Evolutionary conservation across 192 early-diverging fungal genomes (phyloP), one percentile per base, ranked within the genome.

Genomic region (Diversispora epigaea): DNA sequence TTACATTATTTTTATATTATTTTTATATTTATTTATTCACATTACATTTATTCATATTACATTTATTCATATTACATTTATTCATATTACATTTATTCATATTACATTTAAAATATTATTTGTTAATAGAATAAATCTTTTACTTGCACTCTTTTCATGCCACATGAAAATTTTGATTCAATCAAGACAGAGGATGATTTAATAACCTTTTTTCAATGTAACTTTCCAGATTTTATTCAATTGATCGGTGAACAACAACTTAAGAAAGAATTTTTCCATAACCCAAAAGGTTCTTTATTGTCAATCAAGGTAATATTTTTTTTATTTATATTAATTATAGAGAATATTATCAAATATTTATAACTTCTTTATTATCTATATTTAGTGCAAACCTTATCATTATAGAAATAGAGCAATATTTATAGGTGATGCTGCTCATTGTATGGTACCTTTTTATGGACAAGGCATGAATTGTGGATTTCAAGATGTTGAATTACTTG

Each of bases 381-480:
- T 47, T 41, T 9, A 52, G 25, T 21, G 93, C 69, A 84, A 86
- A 68, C 97, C 97, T 3, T 94, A 96, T 77, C 88, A 96, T 71
- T 94, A 92, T 84, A 87, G 90, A 63, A 84, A 91, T 63, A 84
- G 83, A 5, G 89, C 84, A 0, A 81, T 97, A 11, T 92, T 96
- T 56, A 80, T 99, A 57, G 97, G 97, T 50, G 97, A 99, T 77
- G 94, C 97, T 11, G 97, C 97, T 0, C 97, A 99, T 75, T 91
- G 93, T 56, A 99, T 99, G 97, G 97, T 99, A 0, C 97, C 97
- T 5, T 99, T 99, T 76, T 99, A 95, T 64, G 96, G 96, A 17
- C 93, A 94, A 77, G 97, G 97, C 10, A 97, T 99, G 97, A 99
- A 99, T 82, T 97, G 95, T 82, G 97, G 97, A 4, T 96, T 99